Evolutionary conservation across 352 stramenopile species (phyloP).

Genomic region (Chrysophaeum taylorii): DNA sequence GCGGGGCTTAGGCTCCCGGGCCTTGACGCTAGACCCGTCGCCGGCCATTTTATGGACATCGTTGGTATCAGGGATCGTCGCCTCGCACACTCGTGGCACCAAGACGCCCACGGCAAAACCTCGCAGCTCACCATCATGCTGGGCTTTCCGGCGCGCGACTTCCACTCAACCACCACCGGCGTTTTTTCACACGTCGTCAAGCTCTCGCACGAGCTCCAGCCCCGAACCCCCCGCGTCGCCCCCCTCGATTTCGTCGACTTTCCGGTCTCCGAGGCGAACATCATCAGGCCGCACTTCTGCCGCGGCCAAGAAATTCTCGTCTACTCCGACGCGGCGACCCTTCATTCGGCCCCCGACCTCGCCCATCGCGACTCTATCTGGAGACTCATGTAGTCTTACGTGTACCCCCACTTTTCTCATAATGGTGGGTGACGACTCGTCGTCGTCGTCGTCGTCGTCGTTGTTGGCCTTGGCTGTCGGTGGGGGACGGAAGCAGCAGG

Average conservation of each 20-base stretch:
- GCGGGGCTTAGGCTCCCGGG: neutral
- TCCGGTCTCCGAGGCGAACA: conserved; percentile 36
- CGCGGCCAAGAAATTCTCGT: conserved; percentile 38
- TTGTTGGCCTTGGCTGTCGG: too few relatives aligned
- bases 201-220: conserved; percentile 33
- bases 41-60: conserved; percentile 9
- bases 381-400: conserved; percentile 51
- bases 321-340: conserved; percentile 42
- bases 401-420: too few relatives aligned
- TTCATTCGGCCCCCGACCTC: conserved; percentile 48
- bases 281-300: conserved; percentile 37
- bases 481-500: too few relatives aligned
- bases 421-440: too few relatives aligned
- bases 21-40: neutral
- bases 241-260: conserved; percentile 36
- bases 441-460: too few relatives aligned
- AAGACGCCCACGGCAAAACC: neutral
- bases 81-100: neutral
- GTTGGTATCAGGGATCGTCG: neutral
- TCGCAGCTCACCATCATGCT: conserved; percentile 36
- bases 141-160: conserved; percentile 41
- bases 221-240: too few relatives aligned
- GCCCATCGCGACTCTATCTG: conserved; percentile 43
- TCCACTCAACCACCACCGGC: conserved; percentile 37
- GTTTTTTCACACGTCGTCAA: conserved; percentile 45